phyloP scores from a whole-genome alignment of 1,284 basidiomycete species.

The Fomitopsis betulina region DNA sequence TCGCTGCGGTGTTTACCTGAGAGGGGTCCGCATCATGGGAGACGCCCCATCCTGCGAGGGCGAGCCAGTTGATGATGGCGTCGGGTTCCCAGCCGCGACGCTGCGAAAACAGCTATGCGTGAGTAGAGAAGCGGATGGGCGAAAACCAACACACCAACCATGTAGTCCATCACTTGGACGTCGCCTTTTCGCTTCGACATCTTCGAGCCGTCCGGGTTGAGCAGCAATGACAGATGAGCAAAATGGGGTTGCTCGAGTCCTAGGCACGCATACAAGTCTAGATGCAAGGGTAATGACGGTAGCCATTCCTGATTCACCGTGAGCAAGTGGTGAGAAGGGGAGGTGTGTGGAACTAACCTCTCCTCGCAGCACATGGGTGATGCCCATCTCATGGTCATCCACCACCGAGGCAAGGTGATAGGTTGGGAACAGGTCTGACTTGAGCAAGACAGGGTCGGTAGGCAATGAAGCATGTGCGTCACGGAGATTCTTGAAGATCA shows the following conservation, averaged over 20 bases:
- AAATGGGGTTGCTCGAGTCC: slow-evolving; percentile 74
- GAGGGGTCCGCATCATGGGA: slow-evolving; percentile 33
- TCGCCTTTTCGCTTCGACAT: slow-evolving; percentile 94
- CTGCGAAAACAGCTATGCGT: slow-evolving; percentile 28
- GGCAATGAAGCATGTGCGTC: slow-evolving; percentile 74
- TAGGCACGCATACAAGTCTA: slow-evolving; percentile 84
- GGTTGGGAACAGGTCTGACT: slow-evolving; percentile 91
- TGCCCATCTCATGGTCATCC: slow-evolving; percentile 94
- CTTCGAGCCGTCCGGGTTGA: slow-evolving; percentile 90
- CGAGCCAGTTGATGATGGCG: slow-evolving; percentile 91
- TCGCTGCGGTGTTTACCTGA: slow-evolving; percentile 12
- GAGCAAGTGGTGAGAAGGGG: background rate
- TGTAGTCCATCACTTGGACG: slow-evolving; percentile 83
- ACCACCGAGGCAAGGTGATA: slow-evolving; percentile 97
- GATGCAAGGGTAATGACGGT: slow-evolving; percentile 89
- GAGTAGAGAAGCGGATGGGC: background rate
- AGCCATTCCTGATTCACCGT: slow-evolving; percentile 79
- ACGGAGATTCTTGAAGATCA: slow-evolving; percentile 73
- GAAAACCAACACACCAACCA: slow-evolving; percentile 42
- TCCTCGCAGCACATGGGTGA: slow-evolving; percentile 93
- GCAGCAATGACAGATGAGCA: slow-evolving; percentile 87
- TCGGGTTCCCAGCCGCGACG: slow-evolving; percentile 84
- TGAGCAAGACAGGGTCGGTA: slow-evolving; percentile 91
- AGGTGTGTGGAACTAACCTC: slow-evolving; percentile 51
- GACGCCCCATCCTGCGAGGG: slow-evolving; percentile 88